Percentiles rank a stretch among this genome's conserved stretches.
phyloP scores from a whole-genome alignment of 2,329 filamentous ascomycete genomes.

The Emergomyces pasteurianus region DNA sequence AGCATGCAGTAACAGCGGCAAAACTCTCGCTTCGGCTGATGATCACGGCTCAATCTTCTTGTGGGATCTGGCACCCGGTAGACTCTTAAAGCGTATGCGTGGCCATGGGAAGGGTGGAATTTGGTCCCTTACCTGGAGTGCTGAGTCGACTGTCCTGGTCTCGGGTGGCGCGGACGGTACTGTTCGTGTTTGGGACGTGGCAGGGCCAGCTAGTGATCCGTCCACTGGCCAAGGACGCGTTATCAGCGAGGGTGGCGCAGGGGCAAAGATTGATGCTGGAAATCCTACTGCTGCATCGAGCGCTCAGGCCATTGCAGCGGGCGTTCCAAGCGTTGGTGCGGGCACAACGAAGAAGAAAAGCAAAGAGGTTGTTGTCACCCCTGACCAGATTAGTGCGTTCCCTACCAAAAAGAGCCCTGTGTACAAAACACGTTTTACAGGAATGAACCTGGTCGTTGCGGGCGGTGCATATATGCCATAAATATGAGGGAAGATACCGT shows the following conservation, averaged over 20 bases:
- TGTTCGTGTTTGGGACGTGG: constrained; percentile 87
- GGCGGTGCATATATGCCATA: constrained; percentile 57
- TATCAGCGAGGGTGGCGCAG: constrained; percentile 37
- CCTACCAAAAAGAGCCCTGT: constrained; percentile 94
- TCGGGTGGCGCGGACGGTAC: constrained; percentile 88
- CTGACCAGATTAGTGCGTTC: constrained; percentile 90
- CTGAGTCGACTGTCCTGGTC: constrained; percentile 80
- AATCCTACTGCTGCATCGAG: constrained; percentile 34
- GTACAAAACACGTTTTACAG: constrained; percentile 82
- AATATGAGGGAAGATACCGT: constrained; percentile 3
- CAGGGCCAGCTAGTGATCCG: constrained; percentile 50
- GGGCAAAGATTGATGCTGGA: constrained; percentile 40
- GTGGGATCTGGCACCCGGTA: constrained; percentile 84
- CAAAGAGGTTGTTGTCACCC: constrained; percentile 80
- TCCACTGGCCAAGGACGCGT: constrained; percentile 47
- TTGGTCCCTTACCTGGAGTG: constrained; percentile 85
- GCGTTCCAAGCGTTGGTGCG: constrained; percentile 27
- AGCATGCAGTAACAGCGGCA: constrained; percentile 76
- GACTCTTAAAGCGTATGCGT: constrained; percentile 79
- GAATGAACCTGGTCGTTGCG: constrained; percentile 87
- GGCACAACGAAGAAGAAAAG: constrained; percentile 51
- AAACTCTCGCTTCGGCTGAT: constrained; percentile 82
- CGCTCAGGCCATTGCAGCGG: constrained; percentile 34
- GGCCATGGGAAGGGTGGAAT: constrained; percentile 91
- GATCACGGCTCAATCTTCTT: constrained; percentile 80